A percentile compares a stretch with the other conserved stretches of the same genome.
These are phyloP conservation scores for Poa pratensis DNA, from an alignment of 176 grass and related monocot genomes.

Conservation along the genomic window DNA sequence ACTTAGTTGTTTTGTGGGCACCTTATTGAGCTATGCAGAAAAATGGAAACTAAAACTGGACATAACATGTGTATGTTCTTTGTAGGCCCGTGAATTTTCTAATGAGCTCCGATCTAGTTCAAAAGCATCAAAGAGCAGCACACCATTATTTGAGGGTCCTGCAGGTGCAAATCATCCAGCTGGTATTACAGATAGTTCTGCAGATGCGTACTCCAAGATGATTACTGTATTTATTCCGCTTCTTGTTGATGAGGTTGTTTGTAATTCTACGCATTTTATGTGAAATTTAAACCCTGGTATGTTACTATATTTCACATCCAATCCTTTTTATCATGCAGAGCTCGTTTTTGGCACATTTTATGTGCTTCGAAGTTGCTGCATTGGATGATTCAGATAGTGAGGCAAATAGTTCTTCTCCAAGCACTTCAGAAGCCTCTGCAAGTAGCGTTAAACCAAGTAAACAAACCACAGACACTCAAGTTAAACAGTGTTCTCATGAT, in stretches of 20 bases:
- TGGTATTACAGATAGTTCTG: conserved; percentile 65
- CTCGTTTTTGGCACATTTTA: conserved; percentile 94
- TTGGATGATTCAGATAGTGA: conserved; percentile 48
- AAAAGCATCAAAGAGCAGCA: conserved; percentile 71
- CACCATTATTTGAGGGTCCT: conserved; percentile 76
- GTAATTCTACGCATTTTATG: conserved; percentile 9
- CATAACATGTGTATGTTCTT: conserved; percentile 30
- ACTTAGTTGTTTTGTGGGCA: not conserved
- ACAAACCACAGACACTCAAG: conserved; percentile 1
- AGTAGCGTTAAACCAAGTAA: conserved; percentile 54
- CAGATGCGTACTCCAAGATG: conserved; percentile 89
- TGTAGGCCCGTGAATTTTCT: conserved; percentile 80
- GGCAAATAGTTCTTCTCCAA: conserved; percentile 42
- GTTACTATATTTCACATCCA: not conserved
- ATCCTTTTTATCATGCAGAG: conserved; percentile 52
- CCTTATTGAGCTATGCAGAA: not conserved
- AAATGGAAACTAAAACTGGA: not conserved
- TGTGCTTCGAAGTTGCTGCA: conserved; percentile 87
- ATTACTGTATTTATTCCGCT: conserved; percentile 90
- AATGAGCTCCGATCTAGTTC: conserved; percentile 83
- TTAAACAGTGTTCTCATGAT: conserved; percentile 16
- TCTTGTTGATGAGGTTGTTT: conserved; percentile 86
- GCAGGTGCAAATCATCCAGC: conserved; percentile 49
- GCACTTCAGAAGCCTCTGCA: conserved; percentile 40
- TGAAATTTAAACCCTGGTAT: conserved; percentile 9